These are phyloP conservation scores for Hansenula sp. DNA, from an alignment of 1,139 yeast genomes.

Conservation along the genomic window DNA sequence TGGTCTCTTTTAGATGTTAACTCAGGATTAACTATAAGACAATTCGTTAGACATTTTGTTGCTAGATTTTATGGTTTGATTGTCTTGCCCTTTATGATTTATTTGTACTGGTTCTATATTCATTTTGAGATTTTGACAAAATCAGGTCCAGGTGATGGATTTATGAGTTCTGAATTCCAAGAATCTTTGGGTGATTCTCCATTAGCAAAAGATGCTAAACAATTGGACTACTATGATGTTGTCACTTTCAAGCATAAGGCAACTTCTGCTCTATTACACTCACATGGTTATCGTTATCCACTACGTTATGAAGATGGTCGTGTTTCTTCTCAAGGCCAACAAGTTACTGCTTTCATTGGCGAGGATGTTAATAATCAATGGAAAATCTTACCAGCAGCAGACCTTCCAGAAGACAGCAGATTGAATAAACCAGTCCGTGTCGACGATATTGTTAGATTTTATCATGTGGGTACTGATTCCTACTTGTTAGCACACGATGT, in stretches of 20 bases:
- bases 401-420: conserved; percentile 33
- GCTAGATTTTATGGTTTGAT: conserved; percentile 76
- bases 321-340: conserved; percentile 92
- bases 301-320: conserved; percentile 95
- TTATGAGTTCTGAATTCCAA: conserved; percentile 93
- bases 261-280: conserved; percentile 75
- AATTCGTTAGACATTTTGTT: conserved; percentile 63
- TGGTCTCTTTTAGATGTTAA: conserved; percentile 80
- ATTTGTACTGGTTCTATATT: conserved; percentile 88
- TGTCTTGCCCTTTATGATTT: conserved; percentile 76
- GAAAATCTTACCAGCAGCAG: conserved; percentile 73
- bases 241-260: conserved; percentile 76
- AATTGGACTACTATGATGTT: conserved; percentile 70
- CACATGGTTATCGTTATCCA: conserved; percentile 74
- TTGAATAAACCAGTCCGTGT: conserved; percentile 47
- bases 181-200: conserved; percentile 85
- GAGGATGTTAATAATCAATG: conserved; percentile 74
- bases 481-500: conserved; percentile 89
- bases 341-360: conserved; percentile 69
- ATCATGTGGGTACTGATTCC: conserved; percentile 79
- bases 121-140: conserved; percentile 77
- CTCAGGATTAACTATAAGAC: conserved; percentile 60
- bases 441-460: conserved; percentile 72
- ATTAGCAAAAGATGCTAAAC: conserved; percentile 65
- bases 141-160: conserved; percentile 94